phyloP scores from a whole-genome alignment of 805 yeast species.

The Scheffersomyces ergatensis region DNA sequence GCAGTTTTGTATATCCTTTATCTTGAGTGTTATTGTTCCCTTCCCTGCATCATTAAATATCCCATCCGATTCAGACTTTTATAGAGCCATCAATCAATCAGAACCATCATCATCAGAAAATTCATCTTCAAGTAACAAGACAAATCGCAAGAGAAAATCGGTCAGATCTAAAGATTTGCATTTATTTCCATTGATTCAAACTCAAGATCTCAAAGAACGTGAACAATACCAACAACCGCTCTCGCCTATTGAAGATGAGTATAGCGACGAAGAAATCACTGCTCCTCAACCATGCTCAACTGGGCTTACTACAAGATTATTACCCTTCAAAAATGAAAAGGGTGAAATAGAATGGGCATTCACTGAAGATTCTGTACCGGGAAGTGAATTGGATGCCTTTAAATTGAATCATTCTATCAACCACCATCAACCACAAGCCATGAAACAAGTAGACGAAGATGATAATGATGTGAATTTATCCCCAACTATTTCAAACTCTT shows the following conservation, averaged over 20 bases:
- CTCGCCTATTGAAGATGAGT: not conserved
- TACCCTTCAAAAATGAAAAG: conserved; percentile 49
- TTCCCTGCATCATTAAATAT: not conserved
- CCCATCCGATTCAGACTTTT: not conserved
- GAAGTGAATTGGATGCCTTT: conserved; percentile 26
- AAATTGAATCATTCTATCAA: conserved; percentile 9
- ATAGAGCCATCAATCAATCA: not conserved
- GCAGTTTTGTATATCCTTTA: not conserved
- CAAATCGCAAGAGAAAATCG: not conserved
- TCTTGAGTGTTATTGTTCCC: not conserved
- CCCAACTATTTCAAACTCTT: conserved; percentile 38
- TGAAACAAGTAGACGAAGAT: not conserved
- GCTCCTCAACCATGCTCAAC: conserved; percentile 44
- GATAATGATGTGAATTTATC: conserved; percentile 16
- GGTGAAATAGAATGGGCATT: conserved; percentile 62
- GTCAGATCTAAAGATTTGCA: not conserved
- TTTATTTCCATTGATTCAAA: not conserved
- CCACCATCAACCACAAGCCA: not conserved
- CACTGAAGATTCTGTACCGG: conserved; percentile 36
- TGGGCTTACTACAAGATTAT: conserved; percentile 43
- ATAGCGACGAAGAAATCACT: conserved; percentile 1
- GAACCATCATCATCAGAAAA: not conserved
- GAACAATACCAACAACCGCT: not conserved
- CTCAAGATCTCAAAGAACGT: not conserved
- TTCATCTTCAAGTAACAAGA: not conserved